phyloP scores from a whole-genome alignment of 805 yeast genomes.

The Metschnikowia gelsemii region DNA sequence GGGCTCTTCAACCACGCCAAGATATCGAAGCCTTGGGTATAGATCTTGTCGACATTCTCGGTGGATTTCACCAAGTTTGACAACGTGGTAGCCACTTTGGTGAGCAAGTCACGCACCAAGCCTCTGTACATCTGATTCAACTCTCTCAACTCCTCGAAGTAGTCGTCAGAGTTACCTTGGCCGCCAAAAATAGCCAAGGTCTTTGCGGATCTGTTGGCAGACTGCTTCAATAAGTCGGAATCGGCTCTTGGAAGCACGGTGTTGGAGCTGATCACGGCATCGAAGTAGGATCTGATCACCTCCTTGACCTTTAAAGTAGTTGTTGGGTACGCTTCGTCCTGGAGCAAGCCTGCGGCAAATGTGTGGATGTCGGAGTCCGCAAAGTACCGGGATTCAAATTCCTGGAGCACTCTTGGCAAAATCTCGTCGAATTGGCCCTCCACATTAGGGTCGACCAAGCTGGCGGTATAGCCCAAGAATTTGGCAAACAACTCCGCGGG shows the following conservation, averaged over 20 bases:
- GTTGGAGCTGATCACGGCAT: slow-evolving; percentile 32
- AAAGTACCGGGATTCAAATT: slow-evolving; percentile 80
- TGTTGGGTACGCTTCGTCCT: slow-evolving; percentile 58
- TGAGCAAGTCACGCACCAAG: slow-evolving; percentile 67
- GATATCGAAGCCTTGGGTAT: slow-evolving; percentile 90
- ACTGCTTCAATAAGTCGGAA: slow-evolving; percentile 60
- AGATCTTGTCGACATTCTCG: slow-evolving; percentile 78
- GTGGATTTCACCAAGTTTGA: slow-evolving; percentile 66
- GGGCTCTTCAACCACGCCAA: slow-evolving; percentile 84
- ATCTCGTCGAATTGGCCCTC: slow-evolving; percentile 67
- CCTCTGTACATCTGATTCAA: slow-evolving; percentile 75
- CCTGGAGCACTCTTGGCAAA: slow-evolving; percentile 66
- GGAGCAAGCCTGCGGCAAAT: slow-evolving; percentile 69
- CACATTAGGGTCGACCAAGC: slow-evolving; percentile 45
- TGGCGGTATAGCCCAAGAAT: slow-evolving; percentile 73
- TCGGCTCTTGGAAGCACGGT: slow-evolving; percentile 25
- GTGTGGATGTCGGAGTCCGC: slow-evolving; percentile 73
- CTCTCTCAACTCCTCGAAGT: slow-evolving; percentile 93
- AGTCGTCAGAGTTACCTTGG: slow-evolving; percentile 97
- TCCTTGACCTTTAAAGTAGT: slow-evolving; percentile 67
- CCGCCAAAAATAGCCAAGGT: slow-evolving; percentile 94
- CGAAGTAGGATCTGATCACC: slow-evolving; percentile 76
- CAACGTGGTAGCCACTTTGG: slow-evolving; percentile 66
- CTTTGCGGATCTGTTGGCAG: slow-evolving; percentile 54
- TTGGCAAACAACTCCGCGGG: slow-evolving; percentile 81